Evolutionary conservation across 306 rosid species (phyloP).

Genomic region (Vicia sativa): DNA sequence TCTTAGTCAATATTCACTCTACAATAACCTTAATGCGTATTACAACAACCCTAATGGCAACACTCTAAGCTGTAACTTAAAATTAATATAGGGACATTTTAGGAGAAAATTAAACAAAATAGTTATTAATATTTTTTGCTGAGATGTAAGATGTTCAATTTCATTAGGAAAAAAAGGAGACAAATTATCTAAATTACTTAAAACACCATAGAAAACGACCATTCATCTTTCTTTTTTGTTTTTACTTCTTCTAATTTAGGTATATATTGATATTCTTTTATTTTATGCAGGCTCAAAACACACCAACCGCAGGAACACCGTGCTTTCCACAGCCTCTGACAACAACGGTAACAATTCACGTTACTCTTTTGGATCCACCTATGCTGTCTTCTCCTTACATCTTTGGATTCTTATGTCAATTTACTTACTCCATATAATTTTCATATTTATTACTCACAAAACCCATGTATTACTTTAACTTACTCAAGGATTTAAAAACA

Average conservation of each 20-base stretch:
- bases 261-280: not conserved
- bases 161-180: not conserved
- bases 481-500: not conserved
- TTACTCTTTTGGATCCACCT: conserved; percentile 51
- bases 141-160: not conserved
- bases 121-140: not conserved
- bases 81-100: not conserved
- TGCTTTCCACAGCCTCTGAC: conserved; percentile 66
- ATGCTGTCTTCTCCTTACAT: conserved; percentile 36
- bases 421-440: not conserved
- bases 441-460: conserved; percentile 22
- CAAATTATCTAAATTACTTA: not conserved
- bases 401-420: conserved; percentile 34
- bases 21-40: no score
- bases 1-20: no score
- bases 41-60: no score
- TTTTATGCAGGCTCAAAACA: conserved; percentile 57
- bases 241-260: not conserved
- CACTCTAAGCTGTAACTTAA: no score
- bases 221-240: not conserved
- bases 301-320: conserved; percentile 62
- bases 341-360: conserved; percentile 52
- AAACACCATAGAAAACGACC: conserved; percentile 17
- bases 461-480: not conserved
- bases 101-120: no score